phyloP scores from a whole-genome alignment of 2,329 filamentous ascomycete genomes.

The Stagonosporopsis tanaceti region DNA sequence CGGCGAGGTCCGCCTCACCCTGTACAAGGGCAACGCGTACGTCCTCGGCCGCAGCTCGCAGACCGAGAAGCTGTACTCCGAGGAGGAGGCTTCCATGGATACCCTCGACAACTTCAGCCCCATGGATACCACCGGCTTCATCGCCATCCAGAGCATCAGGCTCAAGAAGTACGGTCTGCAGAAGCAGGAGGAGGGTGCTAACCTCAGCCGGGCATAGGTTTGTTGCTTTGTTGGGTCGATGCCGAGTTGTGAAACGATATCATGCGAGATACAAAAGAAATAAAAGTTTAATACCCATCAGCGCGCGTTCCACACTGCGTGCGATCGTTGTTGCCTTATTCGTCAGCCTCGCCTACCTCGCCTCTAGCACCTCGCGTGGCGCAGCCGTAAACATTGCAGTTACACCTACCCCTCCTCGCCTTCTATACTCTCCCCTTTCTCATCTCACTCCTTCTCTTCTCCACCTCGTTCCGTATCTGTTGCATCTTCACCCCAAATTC shows the following conservation, averaged over 20 bases:
- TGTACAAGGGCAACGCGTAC: slow-evolving; percentile 72
- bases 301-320: neutral
- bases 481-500: no score
- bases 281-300: slow-evolving; percentile 14
- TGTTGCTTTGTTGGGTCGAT: neutral
- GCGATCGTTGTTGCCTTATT: neutral
- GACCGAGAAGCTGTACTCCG: slow-evolving; percentile 75
- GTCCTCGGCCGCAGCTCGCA: slow-evolving; percentile 67
- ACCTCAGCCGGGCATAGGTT: slow-evolving; percentile 35
- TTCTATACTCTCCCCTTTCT: neutral
- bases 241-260: slow-evolving; percentile 6
- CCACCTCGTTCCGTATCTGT: no score
- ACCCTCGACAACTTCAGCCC: slow-evolving; percentile 73
- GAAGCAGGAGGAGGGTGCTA: slow-evolving; percentile 47
- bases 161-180: slow-evolving; percentile 55
- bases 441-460: no score
- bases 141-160: slow-evolving; percentile 72
- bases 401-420: neutral
- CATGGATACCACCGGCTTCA: slow-evolving; percentile 71
- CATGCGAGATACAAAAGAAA: slow-evolving; percentile 5
- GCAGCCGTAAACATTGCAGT: neutral
- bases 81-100: slow-evolving; percentile 73
- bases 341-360: neutral
- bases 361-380: neutral
- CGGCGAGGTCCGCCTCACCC: slow-evolving; percentile 65